Conservation (phyloP, 2,329 filamentous ascomycete species). For the Fusarium lateritium region DNA sequence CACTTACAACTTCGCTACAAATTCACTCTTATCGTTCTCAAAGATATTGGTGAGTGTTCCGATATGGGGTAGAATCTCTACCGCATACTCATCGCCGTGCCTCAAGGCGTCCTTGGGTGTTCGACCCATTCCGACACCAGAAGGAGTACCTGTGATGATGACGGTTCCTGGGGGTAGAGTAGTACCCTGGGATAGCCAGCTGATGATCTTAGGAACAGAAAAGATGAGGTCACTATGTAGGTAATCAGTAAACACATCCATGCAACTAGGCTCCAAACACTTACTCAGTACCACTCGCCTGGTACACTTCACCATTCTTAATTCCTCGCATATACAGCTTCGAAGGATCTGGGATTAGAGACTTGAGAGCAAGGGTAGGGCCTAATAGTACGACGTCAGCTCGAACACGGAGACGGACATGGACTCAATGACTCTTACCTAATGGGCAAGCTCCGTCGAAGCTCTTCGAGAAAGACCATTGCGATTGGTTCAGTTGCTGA, state of each 20-base stretch:
- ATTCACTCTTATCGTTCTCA: conserved; percentile 43
- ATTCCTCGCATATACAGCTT: conserved; percentile 67
- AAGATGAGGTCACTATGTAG: conserved; percentile 72
- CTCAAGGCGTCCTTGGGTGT: conserved; percentile 76
- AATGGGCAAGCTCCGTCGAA: conserved; percentile 71
- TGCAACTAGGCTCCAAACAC: conserved; percentile 21
- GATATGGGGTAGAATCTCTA: conserved; percentile 60
- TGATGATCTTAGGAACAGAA: conserved; percentile 69
- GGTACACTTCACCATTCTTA: conserved; percentile 64
- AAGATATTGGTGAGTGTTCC: conserved; percentile 59
- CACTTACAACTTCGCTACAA: conserved; percentile 27
- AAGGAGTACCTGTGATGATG: conserved; percentile 77
- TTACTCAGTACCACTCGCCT: conserved; percentile 45
- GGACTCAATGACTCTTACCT: conserved; percentile 21
- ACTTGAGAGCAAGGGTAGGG: conserved; percentile 74
- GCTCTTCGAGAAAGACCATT: conserved; percentile 67
- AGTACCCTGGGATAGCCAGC: conserved; percentile 72
- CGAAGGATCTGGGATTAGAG: conserved; percentile 70
- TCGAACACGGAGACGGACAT: no score
- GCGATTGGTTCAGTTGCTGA: conserved; percentile 48
- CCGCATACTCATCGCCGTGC: conserved; percentile 71
- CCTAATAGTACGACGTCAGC: conserved; percentile 58
- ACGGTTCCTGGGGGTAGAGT: conserved; percentile 74
- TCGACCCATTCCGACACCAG: conserved; percentile 79
- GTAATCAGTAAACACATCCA: neutral